Base-by-base conservation (phyloP, 768 basidiomycete species). In the Tricholoma hemisulphureum region DNA sequence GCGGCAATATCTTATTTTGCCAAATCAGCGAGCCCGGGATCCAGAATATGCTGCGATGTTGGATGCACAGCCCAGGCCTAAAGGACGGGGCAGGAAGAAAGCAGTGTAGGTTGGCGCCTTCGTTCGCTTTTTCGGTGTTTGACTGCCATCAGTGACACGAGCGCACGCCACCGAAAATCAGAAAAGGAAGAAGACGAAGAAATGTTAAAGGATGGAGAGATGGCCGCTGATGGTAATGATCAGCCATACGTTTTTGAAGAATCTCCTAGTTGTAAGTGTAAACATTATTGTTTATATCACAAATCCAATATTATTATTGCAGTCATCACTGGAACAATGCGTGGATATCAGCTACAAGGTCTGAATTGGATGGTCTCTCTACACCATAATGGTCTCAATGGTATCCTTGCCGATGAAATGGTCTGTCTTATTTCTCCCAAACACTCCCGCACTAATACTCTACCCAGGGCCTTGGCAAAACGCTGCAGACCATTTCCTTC, bases 151-250 rank as follows among this genome's bases (percentile, higher is more conserved):
- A 93, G 90, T 53, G 93, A 91, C 61, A 83, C 86, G 50, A 86
- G 71, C 50, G 82, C 88, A 24, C 88, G 95, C 9, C 93, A 95
- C 67, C 85, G 96, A 54, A 97, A 95, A 71, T 95, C 93, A 0
- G 97, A 99, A 73, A 97, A 97, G 73, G 97, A 99, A 67, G 97
- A 98, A 71, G 97, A 98, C 55, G 95, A 96, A 61, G 96, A 99
- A 73, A 66, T 99, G 66, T 73, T 98, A 39, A 91, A 94, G 67
- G 92, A 92, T 48, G 89, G 88, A 6, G 91, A 93, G 63, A 78
- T 86, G 34, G 89, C 84, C 16, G 85, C 83, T 8, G 89, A 87
- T 57, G 92, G 91, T 2, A 86, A 88, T 61, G 94, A 97, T 64
- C 90, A 95, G 59, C 91, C 95, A 0, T 93, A 86, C 62, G 93